phyloP scores from a whole-genome alignment of 768 basidiomycete genomes.

The Xerocomellus amylosporus region DNA sequence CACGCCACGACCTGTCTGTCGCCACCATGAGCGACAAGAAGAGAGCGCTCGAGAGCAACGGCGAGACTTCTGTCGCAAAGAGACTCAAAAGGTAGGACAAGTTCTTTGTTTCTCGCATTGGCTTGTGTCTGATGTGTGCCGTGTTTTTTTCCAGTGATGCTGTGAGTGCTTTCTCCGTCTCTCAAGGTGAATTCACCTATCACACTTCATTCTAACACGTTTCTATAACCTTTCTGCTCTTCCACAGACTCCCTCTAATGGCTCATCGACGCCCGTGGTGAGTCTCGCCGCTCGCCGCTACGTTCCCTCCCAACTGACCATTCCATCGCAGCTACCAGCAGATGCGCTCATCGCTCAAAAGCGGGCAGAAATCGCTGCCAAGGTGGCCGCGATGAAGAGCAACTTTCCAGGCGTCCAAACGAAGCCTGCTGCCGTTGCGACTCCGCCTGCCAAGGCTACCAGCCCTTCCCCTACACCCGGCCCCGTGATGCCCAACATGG shows the following conservation, averaged over 20 bases:
- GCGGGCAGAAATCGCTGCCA: conserved; percentile 81
- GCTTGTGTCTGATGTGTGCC: conserved; percentile 9
- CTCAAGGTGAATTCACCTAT: conserved; percentile 71
- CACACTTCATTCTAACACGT: conserved; percentile 53
- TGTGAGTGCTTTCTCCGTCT: conserved; percentile 53
- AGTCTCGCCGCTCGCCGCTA: conserved; percentile 24
- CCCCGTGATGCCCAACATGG: conserved; percentile 42
- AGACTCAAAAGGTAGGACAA: conserved; percentile 60
- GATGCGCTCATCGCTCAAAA: conserved; percentile 79
- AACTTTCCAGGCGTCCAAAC: conserved; percentile 31
- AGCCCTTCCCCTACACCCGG: conserved; percentile 43
- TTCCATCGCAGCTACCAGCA: conserved; percentile 40
- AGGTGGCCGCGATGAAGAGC: conserved; percentile 72
- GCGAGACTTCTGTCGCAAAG: conserved; percentile 49
- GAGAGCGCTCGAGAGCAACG: conserved; percentile 55
- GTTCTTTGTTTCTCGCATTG: conserved; percentile 16
- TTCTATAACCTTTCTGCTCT: conserved; percentile 62
- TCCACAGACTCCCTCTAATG: conserved; percentile 52
- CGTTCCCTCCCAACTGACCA: neutral
- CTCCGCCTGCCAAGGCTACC: conserved; percentile 18
- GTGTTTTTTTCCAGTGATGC: conserved; percentile 48
- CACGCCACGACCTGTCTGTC: conserved; percentile 5
- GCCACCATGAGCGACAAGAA: conserved; percentile 65
- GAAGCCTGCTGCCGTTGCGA: conserved; percentile 26
- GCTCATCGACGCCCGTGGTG: conserved; percentile 41